Evolutionary conservation across 768 basidiomycete genomes (phyloP).

Genomic region (Mycena crocata): DNA sequence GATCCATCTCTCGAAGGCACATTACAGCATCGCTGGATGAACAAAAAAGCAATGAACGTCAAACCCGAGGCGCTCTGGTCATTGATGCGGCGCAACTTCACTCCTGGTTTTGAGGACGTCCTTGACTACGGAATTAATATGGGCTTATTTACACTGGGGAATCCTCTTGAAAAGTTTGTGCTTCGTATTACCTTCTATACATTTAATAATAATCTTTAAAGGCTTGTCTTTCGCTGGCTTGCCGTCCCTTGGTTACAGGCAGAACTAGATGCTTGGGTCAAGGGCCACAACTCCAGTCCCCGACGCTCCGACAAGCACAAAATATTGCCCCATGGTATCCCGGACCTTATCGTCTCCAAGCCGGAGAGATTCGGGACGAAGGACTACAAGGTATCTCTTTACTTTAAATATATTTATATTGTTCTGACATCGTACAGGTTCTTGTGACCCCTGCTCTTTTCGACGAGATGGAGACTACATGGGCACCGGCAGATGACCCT

Average conservation of each 20-base stretch:
- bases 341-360: conserved; percentile 44
- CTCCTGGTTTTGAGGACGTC: conserved; percentile 1
- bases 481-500: conserved; percentile 40
- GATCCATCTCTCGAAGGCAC: conserved; percentile 52
- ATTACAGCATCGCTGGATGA: conserved; percentile 55
- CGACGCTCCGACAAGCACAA: conserved; percentile 47
- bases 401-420: neutral
- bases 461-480: conserved; percentile 28
- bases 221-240: conserved; percentile 54
- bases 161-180: neutral
- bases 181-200: neutral
- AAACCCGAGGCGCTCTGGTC: conserved; percentile 37
- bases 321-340: conserved; percentile 53
- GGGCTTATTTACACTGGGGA: neutral
- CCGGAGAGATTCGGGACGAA: conserved; percentile 41
- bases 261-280: conserved; percentile 47
- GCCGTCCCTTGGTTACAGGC: conserved; percentile 54
- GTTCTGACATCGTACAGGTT: neutral
- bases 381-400: conserved; percentile 50
- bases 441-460: conserved; percentile 9
- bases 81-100: neutral
- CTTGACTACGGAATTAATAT: neutral
- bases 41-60: conserved; percentile 49
- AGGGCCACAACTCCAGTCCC: conserved; percentile 35
- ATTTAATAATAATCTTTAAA: conserved; percentile 24